These are phyloP conservation scores for Solanum piurae DNA, from an alignment of 257 asterid species.

Conservation along the genomic window DNA sequence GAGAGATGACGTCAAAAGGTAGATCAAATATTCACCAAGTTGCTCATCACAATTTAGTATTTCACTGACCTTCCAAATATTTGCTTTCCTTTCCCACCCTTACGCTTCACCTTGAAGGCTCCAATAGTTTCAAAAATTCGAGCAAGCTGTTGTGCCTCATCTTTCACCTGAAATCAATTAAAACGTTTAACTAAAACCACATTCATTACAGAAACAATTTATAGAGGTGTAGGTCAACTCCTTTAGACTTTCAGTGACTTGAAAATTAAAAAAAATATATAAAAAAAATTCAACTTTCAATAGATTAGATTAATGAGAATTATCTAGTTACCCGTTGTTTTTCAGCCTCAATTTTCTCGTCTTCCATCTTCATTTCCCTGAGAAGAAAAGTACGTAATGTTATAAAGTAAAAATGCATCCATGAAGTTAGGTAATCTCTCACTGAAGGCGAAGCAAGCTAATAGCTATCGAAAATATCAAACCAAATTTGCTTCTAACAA, in stretches of 20 bases:
- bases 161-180: constrained; percentile 51
- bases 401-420: background rate
- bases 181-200: background rate
- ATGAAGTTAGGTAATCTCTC: background rate
- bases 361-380: constrained; percentile 99
- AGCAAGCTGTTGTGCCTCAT: constrained; percentile 95
- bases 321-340: constrained; percentile 56
- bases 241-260: background rate
- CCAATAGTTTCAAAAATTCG: constrained; percentile 82
- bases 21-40: background rate
- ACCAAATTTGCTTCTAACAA: background rate
- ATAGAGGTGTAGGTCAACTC: background rate
- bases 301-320: background rate
- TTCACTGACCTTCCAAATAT: constrained; percentile 72
- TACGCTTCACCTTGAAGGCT: constrained; percentile 96
- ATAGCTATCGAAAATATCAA: background rate
- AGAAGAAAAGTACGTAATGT: constrained; percentile 1
- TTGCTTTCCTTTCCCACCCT: constrained; percentile 93
- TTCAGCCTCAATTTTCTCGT: constrained; percentile 96
- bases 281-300: background rate
- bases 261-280: background rate
- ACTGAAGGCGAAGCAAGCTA: background rate
- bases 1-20: background rate
- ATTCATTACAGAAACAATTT: background rate
- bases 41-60: background rate